Base-by-base conservation (phyloP, 2,329 filamentous ascomycete species). In the Mycosphaerella arachidis region DNA sequence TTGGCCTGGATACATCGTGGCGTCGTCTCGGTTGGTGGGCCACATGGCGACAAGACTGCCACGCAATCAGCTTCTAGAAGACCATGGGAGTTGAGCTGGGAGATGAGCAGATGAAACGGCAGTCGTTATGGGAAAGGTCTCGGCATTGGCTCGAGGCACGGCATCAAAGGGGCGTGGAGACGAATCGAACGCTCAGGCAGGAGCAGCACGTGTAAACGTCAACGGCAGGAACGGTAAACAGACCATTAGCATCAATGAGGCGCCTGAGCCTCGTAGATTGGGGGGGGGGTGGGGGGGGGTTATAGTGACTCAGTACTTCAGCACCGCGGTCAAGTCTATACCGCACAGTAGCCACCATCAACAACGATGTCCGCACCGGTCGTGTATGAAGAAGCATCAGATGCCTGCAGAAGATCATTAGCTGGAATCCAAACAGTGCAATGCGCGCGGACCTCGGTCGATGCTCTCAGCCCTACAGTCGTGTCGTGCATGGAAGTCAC, bases 311-410 rank as follows among this genome's bases (percentile, higher is more conserved):
- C 48, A 8, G 8, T 43, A n/a, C 40, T 43, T 43, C 40, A 43
- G n/a, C 8, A n/a, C 13, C 18, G 40, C n/a, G 13, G 40, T 16
- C 18, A 16, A 43, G 8, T 16, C 24, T 57, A 63, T 12, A 63
- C 59, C n/a, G 62, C 56, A 30, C 56, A 61, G 48, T 73, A 72
- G 0, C 70, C 71, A 10, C 71, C 71, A 59, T 73, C 71, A 52
- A 72, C 68, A 13, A 73, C 54, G 2, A 67, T 63, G 60, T 73
- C 69, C 24, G 64, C 67, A 4, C 70, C 71, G 4, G 71, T 72
- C 55, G 66, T 67, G 46, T 72, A 72, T n/a, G 62, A 66, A 4
- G 59, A 64, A 7, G 71, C 71, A 60, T 72, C 71, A 56, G 68
- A 71, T 3, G 71, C 71, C 40, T 43, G 40, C n/a, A 43, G 13